phyloP scores from a whole-genome alignment of 257 asterid genomes.

The Nicotiana noctiflora region DNA sequence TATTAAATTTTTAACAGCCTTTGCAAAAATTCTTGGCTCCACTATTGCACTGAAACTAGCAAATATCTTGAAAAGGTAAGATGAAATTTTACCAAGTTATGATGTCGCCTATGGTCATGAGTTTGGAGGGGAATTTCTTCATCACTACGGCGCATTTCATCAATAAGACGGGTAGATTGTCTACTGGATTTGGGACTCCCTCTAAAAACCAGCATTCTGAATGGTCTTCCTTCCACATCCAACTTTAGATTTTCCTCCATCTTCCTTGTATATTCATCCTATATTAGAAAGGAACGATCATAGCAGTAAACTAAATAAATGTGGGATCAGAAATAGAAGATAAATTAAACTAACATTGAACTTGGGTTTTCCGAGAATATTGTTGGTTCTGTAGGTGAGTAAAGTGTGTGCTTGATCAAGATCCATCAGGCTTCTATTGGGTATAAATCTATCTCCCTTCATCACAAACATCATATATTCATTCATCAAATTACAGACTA shows the following conservation, averaged over 20 bases:
- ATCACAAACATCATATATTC: neutral
- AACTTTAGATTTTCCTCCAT: conserved; percentile 45
- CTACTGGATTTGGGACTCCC: conserved; percentile 75
- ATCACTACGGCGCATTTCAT: conserved; percentile 49
- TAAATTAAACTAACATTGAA: conserved; percentile 29
- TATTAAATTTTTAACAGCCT: too few relatives aligned
- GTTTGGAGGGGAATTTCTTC: conserved; percentile 14
- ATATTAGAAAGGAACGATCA: conserved; percentile 4
- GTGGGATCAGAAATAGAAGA: neutral
- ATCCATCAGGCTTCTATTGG: conserved; percentile 84
- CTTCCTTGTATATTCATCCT: conserved; percentile 41
- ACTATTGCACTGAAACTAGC: too few relatives aligned
- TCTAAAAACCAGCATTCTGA: conserved; percentile 77
- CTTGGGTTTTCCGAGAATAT: conserved; percentile 17
- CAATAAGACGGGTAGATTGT: conserved; percentile 31
- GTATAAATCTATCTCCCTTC: conserved; percentile 89
- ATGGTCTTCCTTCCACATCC: conserved; percentile 67
- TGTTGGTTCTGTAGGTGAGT: conserved; percentile 7
- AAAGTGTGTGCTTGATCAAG: conserved; percentile 61
- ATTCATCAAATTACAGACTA: neutral
- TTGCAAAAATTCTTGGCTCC: too few relatives aligned
- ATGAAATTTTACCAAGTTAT: conserved; percentile 31
- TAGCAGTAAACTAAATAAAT: neutral
- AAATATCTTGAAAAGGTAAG: neutral
- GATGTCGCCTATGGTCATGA: conserved; percentile 14